Evolutionary conservation across 768 basidiomycete species (phyloP).

Genomic region (Termitomyces sp.): DNA sequence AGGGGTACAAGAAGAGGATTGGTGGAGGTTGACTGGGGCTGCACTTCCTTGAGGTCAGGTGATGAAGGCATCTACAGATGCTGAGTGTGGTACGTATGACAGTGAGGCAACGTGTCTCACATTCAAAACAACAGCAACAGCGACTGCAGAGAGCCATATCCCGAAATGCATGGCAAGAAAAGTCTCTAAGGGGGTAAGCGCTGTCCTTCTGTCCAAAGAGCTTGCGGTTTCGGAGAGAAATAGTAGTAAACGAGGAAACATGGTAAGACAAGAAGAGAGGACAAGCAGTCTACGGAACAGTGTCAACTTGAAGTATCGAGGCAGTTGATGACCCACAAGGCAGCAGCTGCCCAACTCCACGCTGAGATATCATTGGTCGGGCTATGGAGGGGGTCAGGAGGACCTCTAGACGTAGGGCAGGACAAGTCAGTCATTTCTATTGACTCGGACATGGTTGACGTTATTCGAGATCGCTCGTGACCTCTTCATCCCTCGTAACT

Average conservation of each 20-base stretch:
- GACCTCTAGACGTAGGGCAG: neutral
- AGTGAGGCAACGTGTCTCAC: constrained; percentile 29
- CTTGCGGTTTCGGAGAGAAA: constrained; percentile 52
- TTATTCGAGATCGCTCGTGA: neutral
- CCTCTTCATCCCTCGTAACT: neutral
- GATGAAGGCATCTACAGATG: constrained; percentile 40
- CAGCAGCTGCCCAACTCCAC: constrained; percentile 26
- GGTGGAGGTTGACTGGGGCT: constrained; percentile 18
- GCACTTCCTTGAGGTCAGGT: constrained; percentile 27
- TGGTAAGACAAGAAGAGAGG: constrained; percentile 27
- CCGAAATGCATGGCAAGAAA: constrained; percentile 68
- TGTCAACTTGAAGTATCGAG: neutral
- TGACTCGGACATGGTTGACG: constrained; percentile 9
- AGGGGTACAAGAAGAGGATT: constrained; percentile 67
- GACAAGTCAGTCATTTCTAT: constrained; percentile 15
- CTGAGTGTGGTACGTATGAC: constrained; percentile 2
- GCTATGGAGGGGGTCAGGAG: neutral
- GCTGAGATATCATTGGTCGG: constrained; percentile 16
- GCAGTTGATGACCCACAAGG: constrained; percentile 21
- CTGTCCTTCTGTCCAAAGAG: constrained; percentile 26
- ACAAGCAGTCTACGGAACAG: constrained; percentile 17
- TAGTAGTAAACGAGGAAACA: constrained; percentile 62
- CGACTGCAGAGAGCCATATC: constrained; percentile 51
- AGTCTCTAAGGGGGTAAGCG: constrained; percentile 61
- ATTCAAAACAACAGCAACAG: constrained; percentile 53